Evolutionary conservation across 257 asterid species (phyloP), one percentile per base, ranked within the genome.

Genomic region (Capsicum chinense): DNA sequence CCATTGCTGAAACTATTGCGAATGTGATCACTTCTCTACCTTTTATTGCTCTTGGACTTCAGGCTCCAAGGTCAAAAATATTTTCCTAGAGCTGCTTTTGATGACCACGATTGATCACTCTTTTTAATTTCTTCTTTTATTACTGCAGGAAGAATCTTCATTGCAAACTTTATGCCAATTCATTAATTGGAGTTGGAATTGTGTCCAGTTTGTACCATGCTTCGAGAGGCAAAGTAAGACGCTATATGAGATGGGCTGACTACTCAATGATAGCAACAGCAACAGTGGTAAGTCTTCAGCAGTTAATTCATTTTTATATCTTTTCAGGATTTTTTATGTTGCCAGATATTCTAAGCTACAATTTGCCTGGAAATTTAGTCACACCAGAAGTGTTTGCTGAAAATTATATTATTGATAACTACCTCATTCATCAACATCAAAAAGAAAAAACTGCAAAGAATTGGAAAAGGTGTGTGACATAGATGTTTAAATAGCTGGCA

Each of bases 221-320:
- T 79, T 94, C 98, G 1, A 92, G 96, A 83, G 99, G 99, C 81
- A 93, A 84, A 80, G 12, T 89, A 83, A 91, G 95, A 83, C 94
- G 93, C 90, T 97, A 92, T 84, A 88, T 95, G 83, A 95, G 99
- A 88, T 97, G 99, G 99, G 99, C 96, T 56, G 99, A 95, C 90
- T 93, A 97, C 92, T 90, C 98, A 26, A 97, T 95, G 99, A 97
- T 97, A 64, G 98, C 99, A 84, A 90, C 99, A 88, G 93, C 98
- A 54, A 91, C 99, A 9, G 94, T 95, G 89, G 98, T 93, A 83
- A 84, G 93, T 82, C 26, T 48, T 26, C 42, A 52, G 63, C 48
- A 14, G 81, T 76, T 54, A 17, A 11, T 10, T 71, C 48, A 26
- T 78, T 54, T 39, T 26, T 78, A 26, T 12, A 76, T 50, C 58